Evolutionary conservation across 495 filamentous ascomycete species (phyloP).

Genomic region (Beverwykella pulmonaria): DNA sequence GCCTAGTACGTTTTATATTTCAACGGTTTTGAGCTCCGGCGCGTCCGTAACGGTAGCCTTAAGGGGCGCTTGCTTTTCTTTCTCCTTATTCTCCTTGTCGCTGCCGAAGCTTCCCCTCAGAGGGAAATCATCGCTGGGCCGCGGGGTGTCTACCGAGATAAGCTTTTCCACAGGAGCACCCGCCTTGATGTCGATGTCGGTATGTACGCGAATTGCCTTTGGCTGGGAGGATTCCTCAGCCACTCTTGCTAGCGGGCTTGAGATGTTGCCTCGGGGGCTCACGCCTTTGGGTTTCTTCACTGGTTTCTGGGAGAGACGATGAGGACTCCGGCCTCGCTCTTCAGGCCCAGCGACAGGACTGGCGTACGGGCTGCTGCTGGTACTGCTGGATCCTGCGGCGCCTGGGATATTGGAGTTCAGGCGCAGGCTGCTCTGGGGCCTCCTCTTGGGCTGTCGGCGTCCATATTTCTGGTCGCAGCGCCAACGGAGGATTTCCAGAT

Average conservation of each 20-base stretch:
- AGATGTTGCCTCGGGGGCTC: conserved; percentile 42
- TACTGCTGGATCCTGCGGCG: conserved; percentile 25
- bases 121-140: conserved; percentile 37
- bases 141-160: conserved; percentile 44
- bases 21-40: conserved; percentile 40
- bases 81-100: conserved; percentile 40
- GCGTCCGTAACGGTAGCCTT: conserved; percentile 27
- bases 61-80: conserved; percentile 9
- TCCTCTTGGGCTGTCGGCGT: conserved; percentile 49
- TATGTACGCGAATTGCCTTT: conserved; percentile 34
- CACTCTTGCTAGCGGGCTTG: conserved; percentile 48
- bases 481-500: conserved; percentile 93
- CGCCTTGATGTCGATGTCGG: conserved; percentile 22
- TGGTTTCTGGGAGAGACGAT: conserved; percentile 39
- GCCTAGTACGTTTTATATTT: conserved; percentile 31
- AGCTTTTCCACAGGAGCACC: conserved; percentile 40
- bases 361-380: conserved; percentile 42
- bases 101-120: conserved; percentile 28
- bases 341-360: conserved; percentile 39
- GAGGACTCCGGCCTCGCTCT: conserved; percentile 48
- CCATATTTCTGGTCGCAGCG: conserved; percentile 93
- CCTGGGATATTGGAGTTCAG: conserved; percentile 45
- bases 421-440: conserved; percentile 27
- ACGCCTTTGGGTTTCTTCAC: conserved; percentile 34
- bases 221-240: conserved; percentile 45